Percentiles rank a stretch among this genome's conserved stretches.
These are phyloP conservation scores for Talaromyces islandicus DNA, from an alignment of 2,329 filamentous ascomycete species.

Conservation along the genomic window DNA sequence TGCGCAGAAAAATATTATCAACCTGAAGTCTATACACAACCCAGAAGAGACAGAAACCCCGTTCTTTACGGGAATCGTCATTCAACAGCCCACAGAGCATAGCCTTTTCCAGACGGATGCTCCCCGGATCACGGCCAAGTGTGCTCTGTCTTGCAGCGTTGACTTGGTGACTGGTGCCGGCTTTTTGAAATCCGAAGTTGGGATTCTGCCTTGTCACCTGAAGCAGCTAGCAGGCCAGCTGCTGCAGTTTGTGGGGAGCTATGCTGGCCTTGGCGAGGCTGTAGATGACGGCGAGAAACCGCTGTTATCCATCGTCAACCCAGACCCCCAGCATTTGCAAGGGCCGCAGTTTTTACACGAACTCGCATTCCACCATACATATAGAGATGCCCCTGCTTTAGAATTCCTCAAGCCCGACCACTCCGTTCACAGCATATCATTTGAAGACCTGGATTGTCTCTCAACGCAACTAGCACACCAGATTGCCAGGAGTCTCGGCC, in stretches of 20 bases:
- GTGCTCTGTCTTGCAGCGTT: constrained; percentile 19
- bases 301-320: constrained; percentile 54
- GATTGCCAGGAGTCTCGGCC: constrained; percentile 32
- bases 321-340: constrained; percentile 44
- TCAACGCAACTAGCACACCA: constrained; percentile 52
- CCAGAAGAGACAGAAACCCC: constrained; percentile 3
- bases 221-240: constrained; percentile 25
- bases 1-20: constrained; percentile 13
- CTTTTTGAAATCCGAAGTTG: constrained; percentile 18
- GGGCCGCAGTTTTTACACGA: constrained; percentile 57
- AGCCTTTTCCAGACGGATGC: neutral
- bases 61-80: constrained; percentile 18
- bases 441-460: constrained; percentile 54
- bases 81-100: neutral
- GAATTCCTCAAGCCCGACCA: constrained; percentile 55
- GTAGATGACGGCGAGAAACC: constrained; percentile 8
- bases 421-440: constrained; percentile 49
- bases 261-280: constrained; percentile 13
- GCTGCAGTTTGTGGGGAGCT: constrained; percentile 19
- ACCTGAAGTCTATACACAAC: constrained; percentile 12
- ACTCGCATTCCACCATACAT: constrained; percentile 47
- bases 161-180: constrained; percentile 18
- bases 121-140: constrained; percentile 7
- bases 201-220: constrained; percentile 19
- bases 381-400: constrained; percentile 48